These are phyloP conservation scores for thale cress (Arabidopsis thaliana) DNA, from an alignment of 345 rosid genomes.

Conservation along the genomic window TAIR10.1 NC_003076.8:5485001-5485500, in stretches of 20 bases:
- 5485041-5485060: neutral
- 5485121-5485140: too few species aligned
- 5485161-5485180: neutral
- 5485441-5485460: conserved; percentile 57
- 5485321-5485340: conserved; percentile 19
- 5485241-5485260: conserved; percentile 6
- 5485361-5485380: conserved; percentile 53
- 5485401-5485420: conserved; percentile 58
- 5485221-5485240: conserved; percentile 19
- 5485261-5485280: conserved; percentile 39
- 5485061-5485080: neutral
- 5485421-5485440: conserved; percentile 76
- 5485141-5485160: neutral
- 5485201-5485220: conserved; percentile 25
- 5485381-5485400: conserved; percentile 49
- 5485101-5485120: neutral
- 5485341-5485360: conserved; percentile 46
- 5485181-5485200: conserved; percentile 22
- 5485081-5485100: neutral
- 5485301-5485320: conserved; percentile 35
- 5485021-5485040: neutral
- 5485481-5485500: conserved; percentile 5
- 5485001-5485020: neutral
- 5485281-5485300: conserved; percentile 15
- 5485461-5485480: conserved; percentile 30